These are phyloP conservation scores for Pelargonium nanum DNA, from an alignment of 345 rosid species.

Conservation along the genomic window DNA sequence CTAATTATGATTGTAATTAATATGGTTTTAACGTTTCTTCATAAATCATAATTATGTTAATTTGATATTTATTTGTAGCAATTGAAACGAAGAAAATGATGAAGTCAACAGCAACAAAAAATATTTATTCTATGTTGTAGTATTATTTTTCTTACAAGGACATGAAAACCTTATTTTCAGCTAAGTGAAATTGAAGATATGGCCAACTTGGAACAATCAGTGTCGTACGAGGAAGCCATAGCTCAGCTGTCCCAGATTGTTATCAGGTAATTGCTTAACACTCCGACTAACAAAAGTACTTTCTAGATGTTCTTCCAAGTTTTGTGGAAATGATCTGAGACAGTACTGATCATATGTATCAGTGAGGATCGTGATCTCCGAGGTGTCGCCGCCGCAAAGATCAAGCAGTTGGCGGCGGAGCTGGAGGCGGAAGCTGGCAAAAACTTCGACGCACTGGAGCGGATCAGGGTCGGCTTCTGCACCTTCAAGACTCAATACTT, in stretches of 20 bases:
- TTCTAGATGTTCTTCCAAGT: not conserved
- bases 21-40: no score
- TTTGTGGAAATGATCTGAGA: not conserved
- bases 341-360: not conserved
- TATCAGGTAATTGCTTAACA: conserved; percentile 55
- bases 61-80: no score
- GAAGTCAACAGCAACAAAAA: no score
- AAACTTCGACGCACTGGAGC: conserved; percentile 33
- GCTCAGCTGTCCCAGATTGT: conserved; percentile 47
- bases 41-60: no score
- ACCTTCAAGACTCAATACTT: conserved; percentile 59
- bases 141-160: no score
- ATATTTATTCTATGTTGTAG: no score
- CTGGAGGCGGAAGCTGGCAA: conserved; percentile 31
- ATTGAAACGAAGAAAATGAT: no score
- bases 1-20: no score
- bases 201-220: conserved; percentile 21
- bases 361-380: conserved; percentile 44
- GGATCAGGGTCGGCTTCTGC: conserved; percentile 54
- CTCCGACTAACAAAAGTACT: no score
- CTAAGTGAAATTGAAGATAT: not conserved
- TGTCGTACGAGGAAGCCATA: conserved; percentile 57
- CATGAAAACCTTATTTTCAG: not conserved
- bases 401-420: conserved; percentile 57
- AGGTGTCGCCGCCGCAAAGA: conserved; percentile 57